These are phyloP conservation scores for Magnusiomyces magnusii DNA, from an alignment of 1,139 yeast genomes.

Conservation along the genomic window DNA sequence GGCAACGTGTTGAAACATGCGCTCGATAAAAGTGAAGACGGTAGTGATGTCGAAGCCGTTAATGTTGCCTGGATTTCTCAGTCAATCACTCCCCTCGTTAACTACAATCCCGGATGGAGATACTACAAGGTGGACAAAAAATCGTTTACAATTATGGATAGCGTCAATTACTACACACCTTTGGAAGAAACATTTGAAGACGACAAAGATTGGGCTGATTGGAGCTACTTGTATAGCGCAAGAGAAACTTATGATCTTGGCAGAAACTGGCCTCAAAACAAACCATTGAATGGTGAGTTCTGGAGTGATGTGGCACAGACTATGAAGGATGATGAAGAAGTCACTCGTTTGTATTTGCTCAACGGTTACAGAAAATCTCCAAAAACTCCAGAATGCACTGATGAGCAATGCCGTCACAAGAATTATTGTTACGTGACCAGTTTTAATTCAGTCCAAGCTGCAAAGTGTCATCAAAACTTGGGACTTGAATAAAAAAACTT, in stretches of 20 bases:
- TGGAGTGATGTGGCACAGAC: conserved; percentile 29
- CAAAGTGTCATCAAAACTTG: neutral
- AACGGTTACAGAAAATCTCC: conserved; percentile 50
- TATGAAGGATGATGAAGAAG: conserved; percentile 26
- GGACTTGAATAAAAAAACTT: no score
- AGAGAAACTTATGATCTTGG: conserved; percentile 24
- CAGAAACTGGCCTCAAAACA: conserved; percentile 26
- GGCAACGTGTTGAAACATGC: conserved; percentile 21
- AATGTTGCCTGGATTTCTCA: conserved; percentile 60
- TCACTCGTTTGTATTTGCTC: conserved; percentile 39
- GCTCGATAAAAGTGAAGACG: conserved; percentile 24
- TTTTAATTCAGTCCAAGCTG: conserved; percentile 11
- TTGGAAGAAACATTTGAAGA: conserved; percentile 38
- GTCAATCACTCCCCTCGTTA: conserved; percentile 53
- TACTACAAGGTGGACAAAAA: conserved; percentile 60
- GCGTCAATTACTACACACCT: conserved; percentile 45
- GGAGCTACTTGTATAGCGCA: conserved; percentile 30
- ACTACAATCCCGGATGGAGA: conserved; percentile 63
- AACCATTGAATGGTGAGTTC: conserved; percentile 28
- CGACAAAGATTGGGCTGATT: conserved; percentile 18
- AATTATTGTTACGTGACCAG: conserved; percentile 26
- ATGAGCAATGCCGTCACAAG: conserved; percentile 23
- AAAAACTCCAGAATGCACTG: conserved; percentile 24
- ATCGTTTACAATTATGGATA: conserved; percentile 54
- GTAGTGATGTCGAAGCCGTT: conserved; percentile 39